These are phyloP conservation scores for Lodderomyces margitis DNA, from an alignment of 1,139 yeast genomes.

Conservation along the genomic window DNA sequence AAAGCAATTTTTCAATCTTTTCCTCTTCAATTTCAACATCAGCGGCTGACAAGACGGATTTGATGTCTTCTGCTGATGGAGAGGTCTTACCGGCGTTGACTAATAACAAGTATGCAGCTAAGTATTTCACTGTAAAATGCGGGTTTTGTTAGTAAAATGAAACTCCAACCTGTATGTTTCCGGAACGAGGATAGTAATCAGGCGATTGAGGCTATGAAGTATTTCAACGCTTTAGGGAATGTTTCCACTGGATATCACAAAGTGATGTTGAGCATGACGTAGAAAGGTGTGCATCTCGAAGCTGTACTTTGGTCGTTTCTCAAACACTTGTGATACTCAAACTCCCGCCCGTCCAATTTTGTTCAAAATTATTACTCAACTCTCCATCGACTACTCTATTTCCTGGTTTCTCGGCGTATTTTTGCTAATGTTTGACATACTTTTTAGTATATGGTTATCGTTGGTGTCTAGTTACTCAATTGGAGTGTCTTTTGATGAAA, in stretches of 20 bases:
- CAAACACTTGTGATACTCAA: too few relatives aligned
- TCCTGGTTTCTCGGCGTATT: not conserved
- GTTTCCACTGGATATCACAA: too few relatives aligned
- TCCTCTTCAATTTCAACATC: slow-evolving; percentile 95
- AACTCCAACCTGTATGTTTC: too few relatives aligned
- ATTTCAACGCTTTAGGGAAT: too few relatives aligned
- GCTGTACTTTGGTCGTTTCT: too few relatives aligned
- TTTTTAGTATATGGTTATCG: not conserved
- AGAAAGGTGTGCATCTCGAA: too few relatives aligned
- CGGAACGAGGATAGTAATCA: too few relatives aligned
- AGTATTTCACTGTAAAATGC: slow-evolving; percentile 49
- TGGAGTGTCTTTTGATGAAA: not conserved
- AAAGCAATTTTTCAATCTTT: slow-evolving; percentile 78
- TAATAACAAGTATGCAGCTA: slow-evolving; percentile 68
- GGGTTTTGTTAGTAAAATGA: not conserved
- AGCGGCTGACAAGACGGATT: slow-evolving; percentile 84
- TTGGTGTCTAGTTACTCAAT: not conserved
- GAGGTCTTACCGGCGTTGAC: slow-evolving; percentile 67
- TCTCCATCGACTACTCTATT: not conserved
- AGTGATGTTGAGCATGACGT: too few relatives aligned
- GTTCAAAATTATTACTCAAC: not conserved
- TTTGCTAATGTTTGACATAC: not conserved
- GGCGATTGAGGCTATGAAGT: too few relatives aligned
- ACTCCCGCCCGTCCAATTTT: too few relatives aligned
- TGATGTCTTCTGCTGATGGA: slow-evolving; percentile 93